Evolutionary conservation across 495 filamentous ascomycete species (phyloP), one percentile per base, ranked within the genome.

Genomic region (Hypomontagnella monticulosa): DNA sequence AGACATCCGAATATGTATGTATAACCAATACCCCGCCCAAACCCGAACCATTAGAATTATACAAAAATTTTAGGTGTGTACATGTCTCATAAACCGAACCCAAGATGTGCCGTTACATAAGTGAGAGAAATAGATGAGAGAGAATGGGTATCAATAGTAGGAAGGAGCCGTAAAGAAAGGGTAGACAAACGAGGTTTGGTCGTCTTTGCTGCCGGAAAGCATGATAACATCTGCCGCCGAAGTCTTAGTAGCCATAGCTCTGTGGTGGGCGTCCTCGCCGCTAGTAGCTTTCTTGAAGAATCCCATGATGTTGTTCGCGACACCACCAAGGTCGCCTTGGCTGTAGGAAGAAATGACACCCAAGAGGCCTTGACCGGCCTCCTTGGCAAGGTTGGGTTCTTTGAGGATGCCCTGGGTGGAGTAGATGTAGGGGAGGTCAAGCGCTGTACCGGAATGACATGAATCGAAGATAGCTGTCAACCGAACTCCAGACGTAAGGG

Each of bases 391-490:
- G 71, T 99, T 97, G 72, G 95, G 95, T 79, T 97, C 95, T 79
- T 99, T 99, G 84, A 98, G 91, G 30, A 97, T 85, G 75, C 95
- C 95, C 70, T 90, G 86, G 18, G 93, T 97, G 63, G 91, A 94
- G 84, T 99, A 99, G 76, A 99, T 90, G 80, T 97, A 99, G 32
- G 95, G 95, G 23, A 99, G 85, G 73, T 99, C 95, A 70, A 99
- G 84, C 5, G 93, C 95, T 6, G 95, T 96, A 65, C 95, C 95
- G 3, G 93, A 97, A 78, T 99, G 95, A 80, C 95, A 99, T n/a
- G 93, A 97, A 79, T 99, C 95, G 81, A 99, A 99, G 75, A 99
- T 98, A 41, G 95, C 95, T 1, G 95, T 99, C 50, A 99, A 81
- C 33, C 95, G 88, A 18, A 97, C 94, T 58, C 95, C 95, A 9